These are phyloP conservation scores for Pinus taeda DNA, from an alignment of 75 land plant genomes.

Conservation along the genomic window DNA sequence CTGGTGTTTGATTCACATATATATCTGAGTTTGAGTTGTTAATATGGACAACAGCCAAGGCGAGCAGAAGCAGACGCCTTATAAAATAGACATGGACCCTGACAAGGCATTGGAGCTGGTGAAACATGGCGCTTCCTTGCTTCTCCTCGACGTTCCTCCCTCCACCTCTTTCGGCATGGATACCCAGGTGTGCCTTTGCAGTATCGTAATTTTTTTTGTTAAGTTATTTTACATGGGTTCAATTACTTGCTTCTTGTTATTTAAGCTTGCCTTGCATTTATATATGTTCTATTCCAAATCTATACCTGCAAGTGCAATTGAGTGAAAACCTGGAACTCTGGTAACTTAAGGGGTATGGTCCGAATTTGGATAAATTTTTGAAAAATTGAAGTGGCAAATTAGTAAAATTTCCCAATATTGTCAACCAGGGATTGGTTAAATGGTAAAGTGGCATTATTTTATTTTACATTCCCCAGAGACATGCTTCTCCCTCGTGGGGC, in stretches of 20 bases:
- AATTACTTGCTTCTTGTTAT: neutral
- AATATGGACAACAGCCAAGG: too few species aligned
- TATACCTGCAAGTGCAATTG: neutral
- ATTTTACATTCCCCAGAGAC: too few species aligned
- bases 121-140: slow-evolving; percentile 72
- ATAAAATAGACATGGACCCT: slow-evolving; percentile 37
- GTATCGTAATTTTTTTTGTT: too few species aligned
- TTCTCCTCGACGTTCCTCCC: slow-evolving; percentile 82
- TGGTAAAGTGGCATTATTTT: too few species aligned
- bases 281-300: neutral
- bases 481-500: too few species aligned
- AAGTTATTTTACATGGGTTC: too few species aligned
- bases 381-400: too few species aligned
- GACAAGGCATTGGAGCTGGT: slow-evolving; percentile 73
- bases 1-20: too few species aligned
- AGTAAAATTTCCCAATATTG: too few species aligned
- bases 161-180: slow-evolving; percentile 79
- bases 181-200: slow-evolving; percentile 48
- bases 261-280: neutral
- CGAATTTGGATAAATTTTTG: too few species aligned
- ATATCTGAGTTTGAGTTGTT: too few species aligned
- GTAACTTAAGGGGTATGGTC: neutral
- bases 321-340: neutral
- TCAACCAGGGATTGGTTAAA: too few species aligned
- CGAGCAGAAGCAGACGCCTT: neutral